Base-by-base conservation (phyloP, 164 flowering plant genomes). In the Akebia trifoliata region DNA sequence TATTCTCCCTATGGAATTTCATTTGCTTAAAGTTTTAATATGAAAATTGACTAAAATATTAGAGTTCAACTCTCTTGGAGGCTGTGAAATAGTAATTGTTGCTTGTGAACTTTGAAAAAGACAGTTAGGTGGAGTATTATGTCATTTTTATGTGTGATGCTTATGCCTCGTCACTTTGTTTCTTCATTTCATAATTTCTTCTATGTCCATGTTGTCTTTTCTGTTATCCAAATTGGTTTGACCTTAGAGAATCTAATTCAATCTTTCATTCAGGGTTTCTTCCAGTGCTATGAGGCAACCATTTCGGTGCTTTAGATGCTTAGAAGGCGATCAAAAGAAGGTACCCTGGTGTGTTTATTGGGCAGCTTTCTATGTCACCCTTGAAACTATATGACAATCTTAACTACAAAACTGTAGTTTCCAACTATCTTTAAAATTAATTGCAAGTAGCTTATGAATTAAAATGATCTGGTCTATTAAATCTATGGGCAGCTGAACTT, bases 211-310 rank as follows among this genome's bases (percentile, higher is more conserved):
- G 25, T 52, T 66, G 28, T 11, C 29, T 53, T 50, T 54, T 50
- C 48, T 11, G 54, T 51, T 52, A 36, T 53, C 14, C 0, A 20
- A 36, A 7, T 53, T 46, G 15, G 46, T 67, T 66, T 66, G 74
- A 64, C 74, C 72, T 78, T 79, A 64, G 81, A 69, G 78, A 71
- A 67, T 78, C 97, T 91, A 84, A 90, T 79, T 73, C 25, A 53
- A 38, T 78, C 66, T 80, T 87, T 86, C 79, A 59, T 87, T 84
- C 97, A 91, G 97, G 97, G 80, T 64, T 63, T 65, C 82, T 73
- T 56, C 76, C 76, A 73, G 73, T 73, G 78, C 81, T 79, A 62
- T 78, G 87, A 74, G 74, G 87, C 79, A 76, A 75, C 70, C 79
- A 71, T 29, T 79, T 72, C 83, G 63, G 66, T 79, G 82, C 75